Conservation (phyloP, 2,329 filamentous ascomycete species). For the Verticillium tricorpus region DNA sequence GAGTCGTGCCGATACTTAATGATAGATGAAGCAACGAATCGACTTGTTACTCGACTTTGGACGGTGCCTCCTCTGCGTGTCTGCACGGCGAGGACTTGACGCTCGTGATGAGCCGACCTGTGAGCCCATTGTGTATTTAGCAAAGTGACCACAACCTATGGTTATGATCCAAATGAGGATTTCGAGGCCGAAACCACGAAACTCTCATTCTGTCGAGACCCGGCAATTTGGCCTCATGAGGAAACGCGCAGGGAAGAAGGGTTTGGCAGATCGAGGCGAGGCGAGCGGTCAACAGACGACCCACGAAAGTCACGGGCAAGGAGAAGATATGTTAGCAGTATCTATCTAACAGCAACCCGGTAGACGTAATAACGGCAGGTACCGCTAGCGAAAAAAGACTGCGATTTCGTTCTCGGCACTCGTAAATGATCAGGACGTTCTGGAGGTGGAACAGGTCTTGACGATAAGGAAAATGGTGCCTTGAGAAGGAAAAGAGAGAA, state of each 20-base stretch:
- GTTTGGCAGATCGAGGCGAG: background rate
- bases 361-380: slow-evolving; percentile 61
- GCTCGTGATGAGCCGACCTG: background rate
- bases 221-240: no score
- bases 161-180: background rate
- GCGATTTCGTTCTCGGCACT: slow-evolving; percentile 78
- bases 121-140: background rate
- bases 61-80: background rate
- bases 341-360: slow-evolving; percentile 97
- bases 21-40: background rate
- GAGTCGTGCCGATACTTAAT: background rate
- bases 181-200: background rate
- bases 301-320: background rate
- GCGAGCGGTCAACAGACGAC: background rate
- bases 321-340: slow-evolving; percentile 69
- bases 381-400: slow-evolving; percentile 99
- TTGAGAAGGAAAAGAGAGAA: slow-evolving; percentile 36
- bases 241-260: no score
- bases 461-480: slow-evolving; percentile 93
- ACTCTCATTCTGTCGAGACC: background rate
- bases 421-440: slow-evolving; percentile 85
- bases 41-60: background rate
- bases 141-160: background rate
- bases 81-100: background rate
- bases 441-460: slow-evolving; percentile 67